Conservation (phyloP, 352 stramenopile genomes). For the Globisporangium canariense region DNA sequence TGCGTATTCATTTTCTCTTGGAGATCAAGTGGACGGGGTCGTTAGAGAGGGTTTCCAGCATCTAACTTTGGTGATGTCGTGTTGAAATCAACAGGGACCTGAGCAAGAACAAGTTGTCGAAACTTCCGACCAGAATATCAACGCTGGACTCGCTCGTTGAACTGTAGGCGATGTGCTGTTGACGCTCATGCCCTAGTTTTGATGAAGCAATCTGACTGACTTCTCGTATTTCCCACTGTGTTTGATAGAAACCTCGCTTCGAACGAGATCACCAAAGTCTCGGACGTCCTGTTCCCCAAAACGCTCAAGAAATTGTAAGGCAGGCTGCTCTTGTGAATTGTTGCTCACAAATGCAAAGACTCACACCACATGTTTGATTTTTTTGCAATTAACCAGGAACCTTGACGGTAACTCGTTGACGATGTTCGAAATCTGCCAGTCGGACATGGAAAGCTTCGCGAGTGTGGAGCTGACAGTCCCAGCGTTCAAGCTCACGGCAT, state of each 20-base stretch:
- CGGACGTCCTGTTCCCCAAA: constrained; percentile 44
- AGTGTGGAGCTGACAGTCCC: constrained; percentile 18
- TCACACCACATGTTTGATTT: not conserved
- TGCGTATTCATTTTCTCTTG: constrained; percentile 20
- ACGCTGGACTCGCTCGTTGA: constrained; percentile 43
- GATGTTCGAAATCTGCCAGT: constrained; percentile 45
- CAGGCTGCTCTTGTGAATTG: not conserved
- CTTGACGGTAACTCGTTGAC: constrained; percentile 40
- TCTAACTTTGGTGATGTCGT: not conserved
- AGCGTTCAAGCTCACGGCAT: constrained; percentile 21
- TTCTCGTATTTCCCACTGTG: no score
- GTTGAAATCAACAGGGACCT: constrained; percentile 34
- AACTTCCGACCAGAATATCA: constrained; percentile 41
- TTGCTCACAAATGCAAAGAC: not conserved
- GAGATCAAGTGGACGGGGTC: not conserved
- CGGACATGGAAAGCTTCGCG: constrained; percentile 40
- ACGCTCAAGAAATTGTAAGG: constrained; percentile 40
- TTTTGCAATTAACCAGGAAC: constrained; percentile 14
- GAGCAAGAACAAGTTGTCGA: constrained; percentile 52
- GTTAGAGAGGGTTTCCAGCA: not conserved
- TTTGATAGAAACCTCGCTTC: constrained; percentile 48
- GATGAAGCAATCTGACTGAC: not conserved
- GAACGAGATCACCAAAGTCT: constrained; percentile 51
- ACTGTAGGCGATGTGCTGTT: constrained; percentile 33
- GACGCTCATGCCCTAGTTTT: not conserved